Conservation (phyloP, 139 green algal genomes). For the Asterochloris sp. region DNA sequence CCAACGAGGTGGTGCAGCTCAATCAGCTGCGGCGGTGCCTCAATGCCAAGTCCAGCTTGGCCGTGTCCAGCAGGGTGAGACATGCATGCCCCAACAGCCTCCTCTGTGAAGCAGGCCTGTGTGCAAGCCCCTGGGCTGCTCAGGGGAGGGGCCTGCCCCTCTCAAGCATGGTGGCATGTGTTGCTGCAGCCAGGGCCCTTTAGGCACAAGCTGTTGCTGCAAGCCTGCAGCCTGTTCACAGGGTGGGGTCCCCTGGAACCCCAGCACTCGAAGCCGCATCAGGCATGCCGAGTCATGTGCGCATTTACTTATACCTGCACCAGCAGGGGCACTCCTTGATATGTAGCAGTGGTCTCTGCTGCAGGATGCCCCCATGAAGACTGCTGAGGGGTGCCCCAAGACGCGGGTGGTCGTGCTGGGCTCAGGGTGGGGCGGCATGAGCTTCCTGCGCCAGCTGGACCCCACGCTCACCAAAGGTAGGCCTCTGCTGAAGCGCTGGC, state of each 20-base stretch:
- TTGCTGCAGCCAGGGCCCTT: too few species aligned
- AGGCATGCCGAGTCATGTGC: too few species aligned
- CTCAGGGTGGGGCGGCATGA: constrained; percentile 82
- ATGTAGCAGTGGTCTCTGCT: background rate
- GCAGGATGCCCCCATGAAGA: constrained; percentile 11
- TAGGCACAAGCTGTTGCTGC: too few species aligned
- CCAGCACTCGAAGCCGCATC: too few species aligned
- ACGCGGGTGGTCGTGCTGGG: constrained; percentile 82
- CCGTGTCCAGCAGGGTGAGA: constrained; percentile 5
- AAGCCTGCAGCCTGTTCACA: too few species aligned
- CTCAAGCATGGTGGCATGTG: too few species aligned
- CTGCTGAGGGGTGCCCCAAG: constrained; percentile 12
- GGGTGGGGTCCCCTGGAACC: too few species aligned
- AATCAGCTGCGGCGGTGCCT: constrained; percentile 51
- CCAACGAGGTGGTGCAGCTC: constrained; percentile 74
- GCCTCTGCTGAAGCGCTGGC: background rate
- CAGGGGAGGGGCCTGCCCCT: too few species aligned
- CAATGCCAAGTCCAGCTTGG: background rate
- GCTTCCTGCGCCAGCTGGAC: constrained; percentile 73
- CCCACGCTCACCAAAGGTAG: constrained; percentile 22
- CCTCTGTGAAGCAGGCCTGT: background rate
- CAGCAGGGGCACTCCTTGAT: too few species aligned
- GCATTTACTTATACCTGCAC: too few species aligned
- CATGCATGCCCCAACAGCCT: background rate
- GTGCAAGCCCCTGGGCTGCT: too few species aligned